Conservation (phyloP, 768 basidiomycete species). For the Tephrocybe sp. region DNA sequence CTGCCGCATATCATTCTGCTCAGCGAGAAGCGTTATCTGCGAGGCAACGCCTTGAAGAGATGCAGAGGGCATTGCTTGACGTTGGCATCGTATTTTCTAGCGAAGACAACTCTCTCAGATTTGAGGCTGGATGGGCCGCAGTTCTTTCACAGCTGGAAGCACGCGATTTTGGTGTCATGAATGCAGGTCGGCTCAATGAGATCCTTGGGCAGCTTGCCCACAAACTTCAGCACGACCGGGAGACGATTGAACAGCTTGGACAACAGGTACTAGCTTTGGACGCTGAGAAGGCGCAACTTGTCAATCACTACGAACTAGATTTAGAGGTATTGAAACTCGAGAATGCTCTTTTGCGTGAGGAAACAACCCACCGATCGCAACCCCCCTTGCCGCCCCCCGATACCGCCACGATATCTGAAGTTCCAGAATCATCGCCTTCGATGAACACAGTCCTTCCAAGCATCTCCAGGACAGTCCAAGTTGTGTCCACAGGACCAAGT, state of each 20-base stretch:
- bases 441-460: no score
- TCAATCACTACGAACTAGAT: constrained; percentile 12
- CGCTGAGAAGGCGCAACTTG: constrained; percentile 11
- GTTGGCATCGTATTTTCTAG: constrained; percentile 17
- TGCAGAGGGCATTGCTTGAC: constrained; percentile 12
- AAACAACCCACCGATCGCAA: background rate
- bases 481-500: no score
- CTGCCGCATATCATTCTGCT: background rate
- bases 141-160: constrained; percentile 18
- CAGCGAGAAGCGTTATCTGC: constrained; percentile 2
- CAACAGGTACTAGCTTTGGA: constrained; percentile 7
- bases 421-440: no score
- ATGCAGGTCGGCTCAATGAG: constrained; percentile 14
- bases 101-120: constrained; percentile 17
- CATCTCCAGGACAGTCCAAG: no score
- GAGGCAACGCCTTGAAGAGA: constrained; percentile 11
- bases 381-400: no score
- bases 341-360: constrained; percentile 7
- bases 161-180: constrained; percentile 13
- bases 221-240: constrained; percentile 15
- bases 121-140: constrained; percentile 17
- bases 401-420: background rate
- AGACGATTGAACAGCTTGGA: constrained; percentile 15
- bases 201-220: constrained; percentile 12
- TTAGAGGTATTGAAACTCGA: constrained; percentile 10